Base-by-base conservation (phyloP, 2,329 filamentous ascomycete genomes). In the Dryadomyces quercus-mongolicae region DNA sequence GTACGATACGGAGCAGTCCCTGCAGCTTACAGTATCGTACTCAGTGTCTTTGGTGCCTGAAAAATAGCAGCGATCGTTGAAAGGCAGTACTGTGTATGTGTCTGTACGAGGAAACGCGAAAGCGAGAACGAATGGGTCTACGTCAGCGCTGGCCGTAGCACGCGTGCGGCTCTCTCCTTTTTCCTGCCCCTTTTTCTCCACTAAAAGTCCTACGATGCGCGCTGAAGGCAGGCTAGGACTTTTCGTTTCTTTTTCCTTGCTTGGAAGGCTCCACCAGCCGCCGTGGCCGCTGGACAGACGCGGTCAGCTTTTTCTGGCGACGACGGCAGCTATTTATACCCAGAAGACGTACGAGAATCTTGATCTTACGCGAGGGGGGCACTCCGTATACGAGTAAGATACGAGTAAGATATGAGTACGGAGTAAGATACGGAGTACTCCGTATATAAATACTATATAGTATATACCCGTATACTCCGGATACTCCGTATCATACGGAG, bases 121-220 rank as follows among this genome's bases (percentile, higher is more conserved):
- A 20, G 16, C 42, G 18, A 44, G 42, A n/a, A 44, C 16, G 42
- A 20, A 20, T 16, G 42, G 42, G 36, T 16, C 42, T 44, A 44
- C 42, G 42, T 44, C 42, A 44, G 42, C 42, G 42, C 36, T 25
- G 50, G 49, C 15, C 42, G 42, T 44, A 44, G 20, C 44, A 20
- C 12, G 10, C 12, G 10, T 47, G 40, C 21, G 9, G 18, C 43
- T 15, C 22, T 46, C 25, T 46, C 25, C 22, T 46, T 36, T 36
- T 52, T 46, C 31, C 25, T 46, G 51, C 51, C 40, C 44, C 49
- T 43, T 49, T 49, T 55, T 55, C 55, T 15, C 51, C 56, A 57
- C 53, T 52, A 53, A 55, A 57, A 57, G 56, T 57, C 56, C 56
- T 57, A 57, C 55, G 18, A 48, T 20, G 21, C 49, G 7, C 38